Base-by-base conservation (phyloP, 2,329 filamentous ascomycete species). In the Fusarium graminum region DNA sequence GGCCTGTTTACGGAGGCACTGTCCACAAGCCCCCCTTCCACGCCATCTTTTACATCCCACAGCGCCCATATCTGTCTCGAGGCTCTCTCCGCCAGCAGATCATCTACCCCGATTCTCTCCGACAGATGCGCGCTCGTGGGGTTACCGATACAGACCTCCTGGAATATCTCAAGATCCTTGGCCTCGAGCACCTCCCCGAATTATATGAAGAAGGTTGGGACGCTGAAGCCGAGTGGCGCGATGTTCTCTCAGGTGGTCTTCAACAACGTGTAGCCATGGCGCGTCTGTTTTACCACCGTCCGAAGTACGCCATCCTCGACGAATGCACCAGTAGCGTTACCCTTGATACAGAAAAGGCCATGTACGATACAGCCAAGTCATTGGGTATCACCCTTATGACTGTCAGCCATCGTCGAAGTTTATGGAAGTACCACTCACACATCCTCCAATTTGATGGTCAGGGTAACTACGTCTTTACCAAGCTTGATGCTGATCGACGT, bases 231-330 rank as follows among this genome's bases (percentile, higher is more conserved):
- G 94, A 98, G 80, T 99, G 95, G 95, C 90, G 93, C 45, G 94
- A 98, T 71, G 92, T 97, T 1, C 86, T 99, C 28, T 97, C 92
- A 1, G 93, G 92, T 13, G 95, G 95, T 8, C 84, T 97, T 19
- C 95, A 99, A 80, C 95, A 99, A 81, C 91, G 95, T 51, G 92
- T 99, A 22, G 95, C 95, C 61, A 98, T 98, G 92, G 95, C 95
- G 1, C 86, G 95, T 0, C 85, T 93, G 17, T 97, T 97, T 79
- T 98, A 98, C 79, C 94, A 98, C 79, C 85, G 88, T 11, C 94
- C 94, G 0, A 90, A 91, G 71, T 98, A 97, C 77, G 95, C 95
- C 12, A 99, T 99, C 69, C 83, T 99, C 36, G 95, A 99, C 76
- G 95, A 99, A 80, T 99, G 95, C 79, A 99, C 95, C 8, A 94